Evolutionary conservation across 1,284 basidiomycete species (phyloP).

Genomic region (Mycosarcoma mackinlayi): DNA sequence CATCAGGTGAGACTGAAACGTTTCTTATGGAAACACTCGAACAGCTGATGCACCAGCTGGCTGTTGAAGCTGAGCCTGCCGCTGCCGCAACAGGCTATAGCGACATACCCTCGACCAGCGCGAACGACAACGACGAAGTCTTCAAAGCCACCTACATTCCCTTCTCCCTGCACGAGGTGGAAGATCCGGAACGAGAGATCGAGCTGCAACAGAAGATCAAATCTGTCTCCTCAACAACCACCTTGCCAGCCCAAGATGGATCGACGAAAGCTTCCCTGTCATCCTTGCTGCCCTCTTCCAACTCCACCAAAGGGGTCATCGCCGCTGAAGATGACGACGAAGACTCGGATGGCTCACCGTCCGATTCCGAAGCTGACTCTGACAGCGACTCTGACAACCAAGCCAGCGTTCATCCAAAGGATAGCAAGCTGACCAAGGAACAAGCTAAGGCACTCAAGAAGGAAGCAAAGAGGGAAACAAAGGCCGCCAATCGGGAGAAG

Average conservation of each 20-base stretch:
- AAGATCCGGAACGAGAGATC: constrained; percentile 64
- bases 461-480: constrained; percentile 57
- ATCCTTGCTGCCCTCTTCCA: neutral
- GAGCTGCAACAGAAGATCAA: constrained; percentile 23
- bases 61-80: constrained; percentile 7
- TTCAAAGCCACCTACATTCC: constrained; percentile 65
- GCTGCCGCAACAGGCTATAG: too few relatives aligned
- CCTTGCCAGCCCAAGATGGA: too few relatives aligned
- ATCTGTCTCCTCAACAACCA: too few relatives aligned
- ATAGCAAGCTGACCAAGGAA: constrained; percentile 45
- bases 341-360: constrained; percentile 5
- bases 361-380: too few relatives aligned
- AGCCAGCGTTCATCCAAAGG: constrained; percentile 27
- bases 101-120: neutral
- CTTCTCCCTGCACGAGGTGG: constrained; percentile 63
- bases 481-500: constrained; percentile 59
- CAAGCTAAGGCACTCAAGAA: constrained; percentile 40
- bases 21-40: constrained; percentile 50
- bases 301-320: neutral
- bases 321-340: neutral
- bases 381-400: constrained; percentile 12
- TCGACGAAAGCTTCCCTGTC: neutral
- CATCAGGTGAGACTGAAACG: constrained; percentile 48
- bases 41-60: constrained; percentile 34
- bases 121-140: constrained; percentile 55